Conservation (phyloP, 1,284 basidiomycete genomes). For the Pholiota adiposa region DNA sequence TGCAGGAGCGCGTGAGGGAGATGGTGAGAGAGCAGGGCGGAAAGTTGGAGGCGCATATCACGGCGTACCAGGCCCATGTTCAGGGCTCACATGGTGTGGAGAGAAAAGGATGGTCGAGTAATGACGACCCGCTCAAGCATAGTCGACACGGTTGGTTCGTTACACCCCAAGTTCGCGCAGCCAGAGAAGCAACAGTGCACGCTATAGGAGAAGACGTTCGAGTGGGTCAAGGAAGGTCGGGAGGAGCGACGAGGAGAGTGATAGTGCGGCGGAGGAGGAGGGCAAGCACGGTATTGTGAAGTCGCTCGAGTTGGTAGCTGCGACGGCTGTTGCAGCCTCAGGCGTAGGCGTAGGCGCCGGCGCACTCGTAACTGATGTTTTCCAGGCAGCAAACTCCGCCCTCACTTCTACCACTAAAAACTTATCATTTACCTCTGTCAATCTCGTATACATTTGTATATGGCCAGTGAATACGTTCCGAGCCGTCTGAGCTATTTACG, state of each 20-base stretch:
- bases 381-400: too few relatives aligned
- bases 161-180: constrained; percentile 77
- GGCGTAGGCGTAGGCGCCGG: constrained; percentile 1
- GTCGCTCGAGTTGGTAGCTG: constrained; percentile 3
- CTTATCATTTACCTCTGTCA: too few relatives aligned
- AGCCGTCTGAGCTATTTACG: too few relatives aligned
- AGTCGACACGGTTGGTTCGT: constrained; percentile 51
- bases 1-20: constrained; percentile 6
- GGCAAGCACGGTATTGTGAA: constrained; percentile 14
- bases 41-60: constrained; percentile 3
- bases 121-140: constrained; percentile 47
- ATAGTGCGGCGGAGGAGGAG: constrained; percentile 29
- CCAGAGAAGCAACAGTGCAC: constrained; percentile 60
- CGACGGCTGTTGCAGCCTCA: neutral
- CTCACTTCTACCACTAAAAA: too few relatives aligned
- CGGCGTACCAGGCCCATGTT: constrained; percentile 3
- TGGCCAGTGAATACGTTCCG: too few relatives aligned
- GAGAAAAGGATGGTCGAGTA: constrained; percentile 25
- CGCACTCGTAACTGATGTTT: too few relatives aligned
- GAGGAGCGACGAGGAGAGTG: constrained; percentile 26
- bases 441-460: too few relatives aligned
- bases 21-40: constrained; percentile 2
- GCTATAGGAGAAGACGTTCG: constrained; percentile 38
- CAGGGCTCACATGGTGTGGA: neutral
- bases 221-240: constrained; percentile 16